Evolutionary conservation across 2,329 filamentous ascomycete genomes (phyloP).

Genomic region (Fusarium falciforme): DNA sequence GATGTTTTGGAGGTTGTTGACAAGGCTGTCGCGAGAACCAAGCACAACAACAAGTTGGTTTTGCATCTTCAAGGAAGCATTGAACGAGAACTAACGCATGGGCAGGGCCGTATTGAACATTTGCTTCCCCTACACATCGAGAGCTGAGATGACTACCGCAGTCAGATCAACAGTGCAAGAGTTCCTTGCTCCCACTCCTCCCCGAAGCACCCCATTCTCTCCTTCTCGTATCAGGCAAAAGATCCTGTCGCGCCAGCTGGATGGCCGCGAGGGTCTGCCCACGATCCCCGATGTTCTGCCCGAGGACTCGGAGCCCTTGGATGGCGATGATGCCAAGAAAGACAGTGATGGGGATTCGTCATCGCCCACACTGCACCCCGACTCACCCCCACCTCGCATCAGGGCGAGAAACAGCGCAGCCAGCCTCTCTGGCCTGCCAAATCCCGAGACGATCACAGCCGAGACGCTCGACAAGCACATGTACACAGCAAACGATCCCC

Average conservation of each 20-base stretch:
- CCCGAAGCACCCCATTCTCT: slow-evolving; percentile 80
- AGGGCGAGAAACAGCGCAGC: slow-evolving; percentile 48
- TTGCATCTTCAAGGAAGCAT: neutral
- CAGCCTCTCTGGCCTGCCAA: slow-evolving; percentile 62
- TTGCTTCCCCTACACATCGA: slow-evolving; percentile 96
- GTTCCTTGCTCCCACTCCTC: slow-evolving; percentile 78
- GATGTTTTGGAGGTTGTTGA: slow-evolving; percentile 93
- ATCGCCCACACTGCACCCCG: slow-evolving; percentile 68
- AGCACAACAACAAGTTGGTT: slow-evolving; percentile 80
- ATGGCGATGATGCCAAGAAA: slow-evolving; percentile 55
- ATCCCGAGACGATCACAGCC: slow-evolving; percentile 87
- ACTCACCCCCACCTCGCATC: slow-evolving; percentile 59
- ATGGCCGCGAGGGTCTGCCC: slow-evolving; percentile 58
- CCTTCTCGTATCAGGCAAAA: slow-evolving; percentile 89
- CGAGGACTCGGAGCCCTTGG: slow-evolving; percentile 52
- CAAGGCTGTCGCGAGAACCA: slow-evolving; percentile 86
- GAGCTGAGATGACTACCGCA: slow-evolving; percentile 93
- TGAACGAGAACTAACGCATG: slow-evolving; percentile 17
- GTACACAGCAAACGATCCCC: slow-evolving; percentile 87
- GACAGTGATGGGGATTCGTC: slow-evolving; percentile 69
- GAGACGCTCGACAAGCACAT: slow-evolving; percentile 87
- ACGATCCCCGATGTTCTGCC: slow-evolving; percentile 63
- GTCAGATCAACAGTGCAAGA: slow-evolving; percentile 89
- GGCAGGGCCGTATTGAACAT: slow-evolving; percentile 79
- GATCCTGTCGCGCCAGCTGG: slow-evolving; percentile 76